Evolutionary conservation across 75 land plant genomes (phyloP).

Genomic region (Azolla pinnata): DNA sequence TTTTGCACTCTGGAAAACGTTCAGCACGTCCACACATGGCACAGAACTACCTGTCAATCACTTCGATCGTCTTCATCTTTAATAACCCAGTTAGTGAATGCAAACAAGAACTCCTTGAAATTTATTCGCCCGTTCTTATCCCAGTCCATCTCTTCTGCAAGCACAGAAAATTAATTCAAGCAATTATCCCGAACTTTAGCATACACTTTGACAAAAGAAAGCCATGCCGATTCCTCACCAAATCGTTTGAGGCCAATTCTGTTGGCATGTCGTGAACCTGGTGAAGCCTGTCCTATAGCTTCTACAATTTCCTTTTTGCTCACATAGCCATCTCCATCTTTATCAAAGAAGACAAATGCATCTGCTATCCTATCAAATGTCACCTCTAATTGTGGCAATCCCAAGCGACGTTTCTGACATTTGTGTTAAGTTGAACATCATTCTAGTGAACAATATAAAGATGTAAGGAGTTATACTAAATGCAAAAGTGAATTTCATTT

Average conservation of each 20-base stretch:
- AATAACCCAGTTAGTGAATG: slow-evolving; percentile 87
- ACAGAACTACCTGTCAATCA: no score
- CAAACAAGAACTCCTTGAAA: slow-evolving; percentile 92
- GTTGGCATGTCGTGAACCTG: slow-evolving; percentile 62
- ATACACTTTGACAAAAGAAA: background rate
- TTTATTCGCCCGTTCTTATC: slow-evolving; percentile 76
- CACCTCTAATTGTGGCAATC: slow-evolving; percentile 61
- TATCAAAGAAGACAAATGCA: slow-evolving; percentile 90
- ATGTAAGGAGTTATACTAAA: no score
- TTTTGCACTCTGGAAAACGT: no score
- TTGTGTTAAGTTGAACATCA: no score
- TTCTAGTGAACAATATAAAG: slow-evolving; percentile 16
- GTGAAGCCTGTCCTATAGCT: slow-evolving; percentile 65
- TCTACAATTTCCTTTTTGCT: slow-evolving; percentile 83
- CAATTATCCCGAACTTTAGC: no score
- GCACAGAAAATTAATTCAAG: no score
- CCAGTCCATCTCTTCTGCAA: slow-evolving; percentile 99
- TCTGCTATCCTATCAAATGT: slow-evolving; percentile 83
- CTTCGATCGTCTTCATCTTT: slow-evolving; percentile 39
- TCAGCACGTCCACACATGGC: no score
- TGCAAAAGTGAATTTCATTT: no score
- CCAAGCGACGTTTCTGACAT: slow-evolving; percentile 67
- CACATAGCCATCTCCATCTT: slow-evolving; percentile 91
- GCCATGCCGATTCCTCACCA: slow-evolving; percentile 26
- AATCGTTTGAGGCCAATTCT: slow-evolving; percentile 87